A percentile compares a stretch with the other conserved stretches of the same genome.
Conservation (phyloP, 495 filamentous ascomycete species). For the Copromyces sp. region DNA sequence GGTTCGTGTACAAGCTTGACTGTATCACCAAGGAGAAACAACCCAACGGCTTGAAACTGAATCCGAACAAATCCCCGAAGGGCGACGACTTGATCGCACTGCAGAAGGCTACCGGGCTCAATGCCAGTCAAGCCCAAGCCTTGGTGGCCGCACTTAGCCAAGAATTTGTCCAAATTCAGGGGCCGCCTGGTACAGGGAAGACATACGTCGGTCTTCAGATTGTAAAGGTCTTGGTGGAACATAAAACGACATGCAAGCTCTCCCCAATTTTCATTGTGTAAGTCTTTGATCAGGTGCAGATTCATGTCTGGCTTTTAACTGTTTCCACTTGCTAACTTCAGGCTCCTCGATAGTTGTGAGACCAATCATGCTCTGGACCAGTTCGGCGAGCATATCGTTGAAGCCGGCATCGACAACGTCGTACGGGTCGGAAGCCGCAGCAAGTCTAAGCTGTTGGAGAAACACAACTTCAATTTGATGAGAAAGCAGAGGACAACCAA, state of each 20-base stretch:
- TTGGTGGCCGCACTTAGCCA: slow-evolving; percentile 46
- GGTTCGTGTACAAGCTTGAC: slow-evolving; percentile 45
- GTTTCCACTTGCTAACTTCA: too few relatives aligned
- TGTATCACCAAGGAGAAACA: slow-evolving; percentile 26
- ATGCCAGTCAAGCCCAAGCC: slow-evolving; percentile 23
- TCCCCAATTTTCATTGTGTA: slow-evolving; percentile 52
- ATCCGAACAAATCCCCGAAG: neutral
- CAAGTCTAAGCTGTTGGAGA: slow-evolving; percentile 46
- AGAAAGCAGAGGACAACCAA: slow-evolving; percentile 14
- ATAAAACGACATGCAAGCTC: slow-evolving; percentile 36
- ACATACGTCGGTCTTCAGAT: slow-evolving; percentile 47
- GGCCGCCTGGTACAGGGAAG: slow-evolving; percentile 77
- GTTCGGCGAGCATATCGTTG: slow-evolving; percentile 52
- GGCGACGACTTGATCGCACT: neutral
- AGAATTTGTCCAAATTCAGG: slow-evolving; percentile 59
- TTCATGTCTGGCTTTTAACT: too few relatives aligned
- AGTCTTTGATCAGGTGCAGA: too few relatives aligned
- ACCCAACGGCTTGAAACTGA: neutral
- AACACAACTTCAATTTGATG: slow-evolving; percentile 38
- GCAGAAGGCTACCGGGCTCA: slow-evolving; percentile 4
- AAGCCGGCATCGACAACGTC: slow-evolving; percentile 46
- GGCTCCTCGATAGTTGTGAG: slow-evolving; percentile 31
- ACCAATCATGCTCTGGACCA: slow-evolving; percentile 73
- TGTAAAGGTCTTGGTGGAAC: slow-evolving; percentile 52
- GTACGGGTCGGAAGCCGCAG: slow-evolving; percentile 61